These are phyloP conservation scores for Chaetomium sp. DNA, from an alignment of 2,329 filamentous ascomycete species.

Conservation along the genomic window DNA sequence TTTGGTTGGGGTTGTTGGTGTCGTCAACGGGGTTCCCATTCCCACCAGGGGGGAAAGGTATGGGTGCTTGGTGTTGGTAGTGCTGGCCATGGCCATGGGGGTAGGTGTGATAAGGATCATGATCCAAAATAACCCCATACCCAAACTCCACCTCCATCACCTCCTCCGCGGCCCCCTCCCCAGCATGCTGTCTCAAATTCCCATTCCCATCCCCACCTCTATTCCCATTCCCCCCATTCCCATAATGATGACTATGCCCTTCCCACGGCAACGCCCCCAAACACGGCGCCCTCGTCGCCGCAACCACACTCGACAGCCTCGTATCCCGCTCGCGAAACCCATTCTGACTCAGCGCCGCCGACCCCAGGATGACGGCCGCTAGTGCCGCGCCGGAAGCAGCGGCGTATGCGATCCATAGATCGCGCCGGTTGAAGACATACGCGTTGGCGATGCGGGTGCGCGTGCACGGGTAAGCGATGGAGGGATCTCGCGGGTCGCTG, in stretches of 20 bases:
- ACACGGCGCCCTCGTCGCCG: constrained; percentile 35
- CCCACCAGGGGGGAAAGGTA: too few relatives aligned
- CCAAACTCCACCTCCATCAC: constrained; percentile 22
- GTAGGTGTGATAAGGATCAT: not conserved
- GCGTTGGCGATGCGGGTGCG: constrained; percentile 29
- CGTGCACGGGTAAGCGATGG: constrained; percentile 28
- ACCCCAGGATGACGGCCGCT: constrained; percentile 29
- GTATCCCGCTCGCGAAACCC: constrained; percentile 33
- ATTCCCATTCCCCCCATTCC: constrained; percentile 15
- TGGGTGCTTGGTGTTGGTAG: too few relatives aligned
- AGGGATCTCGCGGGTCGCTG: not conserved
- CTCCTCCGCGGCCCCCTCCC: constrained; percentile 16
- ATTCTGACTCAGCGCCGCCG: constrained; percentile 29
- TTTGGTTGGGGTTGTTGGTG: too few relatives aligned
- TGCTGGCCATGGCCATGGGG: too few relatives aligned
- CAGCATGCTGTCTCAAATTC: too few relatives aligned
- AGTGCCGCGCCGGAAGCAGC: constrained; percentile 22
- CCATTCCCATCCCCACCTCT: too few relatives aligned
- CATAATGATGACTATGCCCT: constrained; percentile 3
- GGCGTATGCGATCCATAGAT: constrained; percentile 30
- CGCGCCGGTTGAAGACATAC: constrained; percentile 30
- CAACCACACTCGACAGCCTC: constrained; percentile 36
- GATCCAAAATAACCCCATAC: constrained; percentile 22
- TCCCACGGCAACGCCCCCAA: constrained; percentile 31
- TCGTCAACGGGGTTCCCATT: too few relatives aligned